Percentiles rank a stretch among this genome's conserved stretches.
Evolutionary conservation across 805 yeast species (phyloP).

Genomic region (Teunomyces cretensis): DNA sequence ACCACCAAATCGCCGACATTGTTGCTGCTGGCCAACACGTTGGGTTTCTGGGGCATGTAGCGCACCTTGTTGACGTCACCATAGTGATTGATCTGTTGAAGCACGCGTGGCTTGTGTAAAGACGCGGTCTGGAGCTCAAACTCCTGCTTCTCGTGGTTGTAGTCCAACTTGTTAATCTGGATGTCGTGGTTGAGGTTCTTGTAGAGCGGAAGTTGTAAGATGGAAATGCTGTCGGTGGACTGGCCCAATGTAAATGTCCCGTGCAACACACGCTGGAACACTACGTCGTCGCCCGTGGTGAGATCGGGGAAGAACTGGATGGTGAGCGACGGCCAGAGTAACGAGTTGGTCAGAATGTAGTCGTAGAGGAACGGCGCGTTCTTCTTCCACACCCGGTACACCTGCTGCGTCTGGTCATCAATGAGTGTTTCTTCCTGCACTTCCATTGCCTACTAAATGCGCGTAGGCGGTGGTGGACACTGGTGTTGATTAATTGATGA

Average conservation of each 20-base stretch:
- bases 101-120: slow-evolving; percentile 26
- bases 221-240: slow-evolving; percentile 46
- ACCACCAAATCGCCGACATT: slow-evolving; percentile 64
- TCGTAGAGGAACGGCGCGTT: slow-evolving; percentile 58
- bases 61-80: slow-evolving; percentile 76
- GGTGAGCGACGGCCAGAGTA: slow-evolving; percentile 65
- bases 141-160: slow-evolving; percentile 39
- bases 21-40: slow-evolving; percentile 70
- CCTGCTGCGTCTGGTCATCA: slow-evolving; percentile 30
- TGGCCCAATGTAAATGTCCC: slow-evolving; percentile 68
- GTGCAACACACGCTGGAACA: slow-evolving; percentile 46
- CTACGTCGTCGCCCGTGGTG: slow-evolving; percentile 7
- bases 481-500: neutral
- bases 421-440: slow-evolving; percentile 15
- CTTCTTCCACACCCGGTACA: slow-evolving; percentile 61
- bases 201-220: slow-evolving; percentile 33
- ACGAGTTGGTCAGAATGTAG: slow-evolving; percentile 48
- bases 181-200: slow-evolving; percentile 34
- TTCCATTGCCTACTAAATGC: neutral
- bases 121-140: slow-evolving; percentile 32
- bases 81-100: slow-evolving; percentile 62
- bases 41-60: slow-evolving; percentile 84
- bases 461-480: neutral
- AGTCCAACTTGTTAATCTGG: slow-evolving; percentile 34
- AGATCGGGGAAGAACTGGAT: slow-evolving; percentile 65